A percentile compares a stretch with the other conserved stretches of the same genome.
phyloP scores from a whole-genome alignment of 192 early-diverging fungal genomes.

The Coemansia sp. region DNA sequence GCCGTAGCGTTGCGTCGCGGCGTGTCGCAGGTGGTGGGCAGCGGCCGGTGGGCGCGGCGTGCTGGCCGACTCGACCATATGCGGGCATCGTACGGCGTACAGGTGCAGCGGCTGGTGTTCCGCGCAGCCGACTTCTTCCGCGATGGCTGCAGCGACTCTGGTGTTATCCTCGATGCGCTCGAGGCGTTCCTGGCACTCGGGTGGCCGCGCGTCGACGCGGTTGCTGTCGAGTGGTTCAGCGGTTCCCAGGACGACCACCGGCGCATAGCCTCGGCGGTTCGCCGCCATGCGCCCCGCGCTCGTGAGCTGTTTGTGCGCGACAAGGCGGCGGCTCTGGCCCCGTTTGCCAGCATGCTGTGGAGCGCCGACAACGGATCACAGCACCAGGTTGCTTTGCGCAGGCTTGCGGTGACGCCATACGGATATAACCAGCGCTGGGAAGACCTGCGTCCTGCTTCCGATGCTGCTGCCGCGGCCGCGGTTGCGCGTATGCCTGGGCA shows the following conservation, averaged over 20 bases:
- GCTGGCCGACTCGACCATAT: slow-evolving; percentile 14
- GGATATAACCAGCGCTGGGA: slow-evolving; percentile 48
- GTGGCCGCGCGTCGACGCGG: slow-evolving; percentile 36
- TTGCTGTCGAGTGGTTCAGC: slow-evolving; percentile 48
- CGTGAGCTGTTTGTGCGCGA: slow-evolving; percentile 41
- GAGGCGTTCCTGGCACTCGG: slow-evolving; percentile 34
- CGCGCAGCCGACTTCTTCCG: slow-evolving; percentile 32
- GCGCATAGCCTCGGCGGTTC: slow-evolving; percentile 28
- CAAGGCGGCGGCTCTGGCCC: slow-evolving; percentile 23
- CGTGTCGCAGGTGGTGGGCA: slow-evolving; percentile 32
- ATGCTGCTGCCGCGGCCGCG: slow-evolving; percentile 20
- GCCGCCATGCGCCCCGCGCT: slow-evolving; percentile 19
- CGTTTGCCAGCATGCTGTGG: slow-evolving; percentile 16
- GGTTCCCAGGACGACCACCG: slow-evolving; percentile 17
- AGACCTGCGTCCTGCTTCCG: slow-evolving; percentile 29
- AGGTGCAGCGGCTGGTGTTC: slow-evolving; percentile 43
- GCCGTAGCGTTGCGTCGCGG: slow-evolving; percentile 35
- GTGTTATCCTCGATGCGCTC: slow-evolving; percentile 15
- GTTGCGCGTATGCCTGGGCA: slow-evolving; percentile 20
- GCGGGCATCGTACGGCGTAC: slow-evolving; percentile 6
- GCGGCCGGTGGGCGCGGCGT: slow-evolving; percentile 47
- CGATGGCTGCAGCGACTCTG: slow-evolving; percentile 14
- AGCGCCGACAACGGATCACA: not conserved
- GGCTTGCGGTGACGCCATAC: slow-evolving; percentile 39
- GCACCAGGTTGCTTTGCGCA: slow-evolving; percentile 9